These are phyloP conservation scores for Ganoderma multipileum DNA, from an alignment of 1,284 basidiomycete genomes.

Conservation along the genomic window DNA sequence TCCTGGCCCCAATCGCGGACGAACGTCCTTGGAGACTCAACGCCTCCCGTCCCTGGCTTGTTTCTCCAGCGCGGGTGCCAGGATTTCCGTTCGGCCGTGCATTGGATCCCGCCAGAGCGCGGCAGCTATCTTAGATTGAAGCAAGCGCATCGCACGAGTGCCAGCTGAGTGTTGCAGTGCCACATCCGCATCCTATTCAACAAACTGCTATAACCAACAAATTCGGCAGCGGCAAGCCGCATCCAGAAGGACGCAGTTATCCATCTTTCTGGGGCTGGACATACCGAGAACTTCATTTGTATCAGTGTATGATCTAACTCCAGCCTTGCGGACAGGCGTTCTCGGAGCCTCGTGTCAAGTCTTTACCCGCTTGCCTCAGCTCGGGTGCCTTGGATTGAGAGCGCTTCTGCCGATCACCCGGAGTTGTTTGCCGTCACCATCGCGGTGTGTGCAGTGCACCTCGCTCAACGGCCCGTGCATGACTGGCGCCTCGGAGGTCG, in stretches of 20 bases:
- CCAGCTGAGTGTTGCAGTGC: background rate
- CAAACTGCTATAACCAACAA: background rate
- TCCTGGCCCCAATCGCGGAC: too few species aligned
- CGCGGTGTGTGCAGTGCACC: background rate
- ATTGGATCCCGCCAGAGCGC: too few species aligned
- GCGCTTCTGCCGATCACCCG: background rate
- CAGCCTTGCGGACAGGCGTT: background rate
- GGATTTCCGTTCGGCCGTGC: too few species aligned
- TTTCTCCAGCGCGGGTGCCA: too few species aligned
- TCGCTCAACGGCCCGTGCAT: background rate
- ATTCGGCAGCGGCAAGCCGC: too few species aligned
- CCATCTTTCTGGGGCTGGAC: background rate
- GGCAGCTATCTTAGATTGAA: too few species aligned
- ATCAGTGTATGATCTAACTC: background rate
- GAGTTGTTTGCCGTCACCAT: background rate
- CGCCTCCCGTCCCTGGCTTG: too few species aligned
- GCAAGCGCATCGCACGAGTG: too few species aligned
- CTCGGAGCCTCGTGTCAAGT: background rate
- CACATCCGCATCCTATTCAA: background rate
- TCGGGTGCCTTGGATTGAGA: background rate
- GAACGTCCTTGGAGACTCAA: too few species aligned
- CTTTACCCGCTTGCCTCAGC: background rate
- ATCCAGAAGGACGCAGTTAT: background rate
- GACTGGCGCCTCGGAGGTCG: background rate
- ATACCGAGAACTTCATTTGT: too few species aligned